Evolutionary conservation across 2,329 filamentous ascomycete species (phyloP).

Genomic region (Acephala macrosclerotiorum): DNA sequence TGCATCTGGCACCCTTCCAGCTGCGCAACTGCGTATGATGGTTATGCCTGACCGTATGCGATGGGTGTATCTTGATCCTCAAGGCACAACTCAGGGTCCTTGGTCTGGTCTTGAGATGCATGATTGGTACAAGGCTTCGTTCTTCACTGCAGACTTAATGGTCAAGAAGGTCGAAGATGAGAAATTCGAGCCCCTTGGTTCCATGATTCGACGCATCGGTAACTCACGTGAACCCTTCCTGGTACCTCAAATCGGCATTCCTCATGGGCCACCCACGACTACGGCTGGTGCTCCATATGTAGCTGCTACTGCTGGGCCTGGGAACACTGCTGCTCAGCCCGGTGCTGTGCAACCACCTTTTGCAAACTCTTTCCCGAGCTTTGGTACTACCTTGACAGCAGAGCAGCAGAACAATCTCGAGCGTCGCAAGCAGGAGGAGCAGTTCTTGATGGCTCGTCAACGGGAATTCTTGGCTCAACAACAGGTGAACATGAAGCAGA

Average conservation of each 20-base stretch:
- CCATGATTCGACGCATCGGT: slow-evolving; percentile 93
- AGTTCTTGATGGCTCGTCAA: slow-evolving; percentile 95
- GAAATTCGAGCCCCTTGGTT: slow-evolving; percentile 94
- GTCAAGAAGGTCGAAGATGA: slow-evolving; percentile 94
- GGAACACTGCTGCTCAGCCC: slow-evolving; percentile 53
- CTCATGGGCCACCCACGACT: slow-evolving; percentile 77
- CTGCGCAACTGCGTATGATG: slow-evolving; percentile 83
- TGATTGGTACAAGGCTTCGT: slow-evolving; percentile 99
- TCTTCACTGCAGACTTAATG: slow-evolving; percentile 92
- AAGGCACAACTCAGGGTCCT: slow-evolving; percentile 89
- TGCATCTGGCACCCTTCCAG: slow-evolving; percentile 71
- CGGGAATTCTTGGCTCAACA: slow-evolving; percentile 92
- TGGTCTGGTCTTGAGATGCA: slow-evolving; percentile 99
- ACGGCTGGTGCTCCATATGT: slow-evolving; percentile 47
- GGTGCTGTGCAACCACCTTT: slow-evolving; percentile 84
- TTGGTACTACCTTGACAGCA: slow-evolving; percentile 93
- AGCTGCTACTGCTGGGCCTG: slow-evolving; percentile 46
- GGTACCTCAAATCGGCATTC: slow-evolving; percentile 94
- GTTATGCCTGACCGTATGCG: slow-evolving; percentile 99
- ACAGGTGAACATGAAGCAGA: slow-evolving; percentile 78
- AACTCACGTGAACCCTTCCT: slow-evolving; percentile 98
- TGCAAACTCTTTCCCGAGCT: slow-evolving; percentile 92
- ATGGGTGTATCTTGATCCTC: slow-evolving; percentile 97
- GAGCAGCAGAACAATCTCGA: slow-evolving; percentile 98
- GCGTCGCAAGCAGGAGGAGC: slow-evolving; percentile 95